Percentiles rank a stretch among this genome's conserved stretches.
These are phyloP conservation scores for Pyropia haitanensis DNA, from an alignment of 23 red algal species.

Conservation along the genomic window DNA sequence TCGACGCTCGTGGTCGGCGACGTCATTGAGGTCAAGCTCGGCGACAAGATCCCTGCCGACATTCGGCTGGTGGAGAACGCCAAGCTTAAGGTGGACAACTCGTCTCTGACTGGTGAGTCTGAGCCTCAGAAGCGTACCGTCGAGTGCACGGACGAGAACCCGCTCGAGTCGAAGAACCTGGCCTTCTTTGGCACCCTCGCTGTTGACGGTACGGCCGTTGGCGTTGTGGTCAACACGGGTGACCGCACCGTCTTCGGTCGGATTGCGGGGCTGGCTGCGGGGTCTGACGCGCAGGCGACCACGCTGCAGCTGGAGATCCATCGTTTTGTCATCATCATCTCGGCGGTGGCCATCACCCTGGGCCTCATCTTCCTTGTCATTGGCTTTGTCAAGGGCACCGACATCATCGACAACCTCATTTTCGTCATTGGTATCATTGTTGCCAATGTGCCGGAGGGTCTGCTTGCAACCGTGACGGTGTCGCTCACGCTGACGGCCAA, in stretches of 20 bases:
- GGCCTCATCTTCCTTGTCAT: constrained; percentile 20
- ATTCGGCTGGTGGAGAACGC: constrained; percentile 16
- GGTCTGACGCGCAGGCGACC: background rate
- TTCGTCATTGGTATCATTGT: constrained; percentile 22
- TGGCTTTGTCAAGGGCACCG: constrained; percentile 1
- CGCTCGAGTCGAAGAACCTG: constrained; percentile 26
- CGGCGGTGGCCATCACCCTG: constrained; percentile 6
- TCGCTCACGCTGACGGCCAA: constrained; percentile 14
- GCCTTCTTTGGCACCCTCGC: constrained; percentile 24
- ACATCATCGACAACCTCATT: constrained; percentile 4
- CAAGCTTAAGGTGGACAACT: constrained; percentile 27
- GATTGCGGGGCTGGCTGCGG: constrained; percentile 13
- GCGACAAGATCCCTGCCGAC: constrained; percentile 45
- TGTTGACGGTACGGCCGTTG: constrained; percentile 7
- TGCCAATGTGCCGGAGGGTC: constrained; percentile 36
- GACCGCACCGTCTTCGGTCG: constrained; percentile 13
- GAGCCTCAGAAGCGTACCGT: background rate
- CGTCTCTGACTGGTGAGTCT: constrained; percentile 29
- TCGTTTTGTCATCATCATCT: constrained; percentile 11
- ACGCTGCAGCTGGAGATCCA: constrained; percentile 22
- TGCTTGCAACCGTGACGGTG: constrained; percentile 28
- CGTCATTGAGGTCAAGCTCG: constrained; percentile 29
- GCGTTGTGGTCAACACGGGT: constrained; percentile 22
- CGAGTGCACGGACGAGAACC: constrained; percentile 1
- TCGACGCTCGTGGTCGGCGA: constrained; percentile 24